Evolutionary conservation across 306 rosid species (phyloP), one percentile per base, ranked within the genome.

Genomic region (Argentina anserina): DNA sequence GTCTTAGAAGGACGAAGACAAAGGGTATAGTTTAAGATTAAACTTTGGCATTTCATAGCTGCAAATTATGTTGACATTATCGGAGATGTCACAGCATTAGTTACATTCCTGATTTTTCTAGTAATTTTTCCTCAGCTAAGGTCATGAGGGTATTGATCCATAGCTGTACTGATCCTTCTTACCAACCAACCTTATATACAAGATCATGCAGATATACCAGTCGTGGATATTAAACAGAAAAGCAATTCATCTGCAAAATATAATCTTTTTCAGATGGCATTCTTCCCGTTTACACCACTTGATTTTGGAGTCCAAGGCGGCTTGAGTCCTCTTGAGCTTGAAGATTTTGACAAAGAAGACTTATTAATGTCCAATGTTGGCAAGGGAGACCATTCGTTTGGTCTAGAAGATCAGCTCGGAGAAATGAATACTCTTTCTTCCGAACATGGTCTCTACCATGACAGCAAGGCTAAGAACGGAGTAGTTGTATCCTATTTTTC

Each of bases 31-130:
- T 49, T 39, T 40, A 53, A 40, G 66, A 61, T 43, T 64, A 36
- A 21, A 5, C 21, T 50, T 17, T 12, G 39, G 25, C 62, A 20
- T 72, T 80, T 65, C 70, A 37, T 47, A 73, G 74, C 73, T 56
- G 64, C 59, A 23, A 67, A 67, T 83, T 79, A 50, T 73, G 56
- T 81, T 62, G 80, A 52, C 33, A 74, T 23, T 59, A 82, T 78
- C 86, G 84, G 79, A 75, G 67, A 81, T 42, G 42, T 80, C 85
- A 65, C 55, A 73, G 50, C 78, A 76, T 41, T 29, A 39, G 74
- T 81, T 83, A 76, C 53, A 43, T 55, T 45, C 65, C 55, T 41
- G 26, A 20, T 21, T 50, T 50, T 50, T 7, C 49, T 7, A 50
- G 0, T 50, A 20, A 7, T 50, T 20, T 50, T 20, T 49, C 1